Evolutionary conservation across 352 stramenopile species (phyloP), one percentile per base, ranked within the genome.

Genomic region (Globisporangium echinulatum): DNA sequence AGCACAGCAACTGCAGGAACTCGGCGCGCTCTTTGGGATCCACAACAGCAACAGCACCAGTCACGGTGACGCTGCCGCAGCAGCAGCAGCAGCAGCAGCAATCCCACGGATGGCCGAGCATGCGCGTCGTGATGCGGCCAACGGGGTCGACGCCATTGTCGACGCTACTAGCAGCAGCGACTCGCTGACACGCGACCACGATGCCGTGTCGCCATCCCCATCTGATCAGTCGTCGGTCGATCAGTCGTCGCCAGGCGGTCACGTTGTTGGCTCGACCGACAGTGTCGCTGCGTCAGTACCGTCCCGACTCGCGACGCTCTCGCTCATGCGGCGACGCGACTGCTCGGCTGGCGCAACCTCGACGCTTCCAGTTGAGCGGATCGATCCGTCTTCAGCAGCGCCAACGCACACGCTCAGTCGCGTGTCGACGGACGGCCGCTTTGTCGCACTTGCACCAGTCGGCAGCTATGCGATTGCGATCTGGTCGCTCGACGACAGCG

Each of bases 21-120:
- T 87, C 4, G 66, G 66, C 52, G 72, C 80, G 38, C 60, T 87
- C 1, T 84, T 87, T 56, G 74, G 74, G 0, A 74, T 86, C 15
- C 59, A n/a, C 40, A 70, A 56, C 25, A 58, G 11, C 47, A 42
- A 39, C 38, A 37, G 17, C 52, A n/a, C 25, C 9, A 38, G 44
- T 3, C 7, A 33, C 46, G 37, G 54, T 11, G 17, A 49, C 40
- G 40, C 17, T 4, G 48, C 44, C 17, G 43, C 19, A n/a, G 33
- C 38, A 25, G 25, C 25, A 25, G n/a, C 38, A 7, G 19, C 48
- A 25, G 43, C 19, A n/a, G 33, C 38, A 25, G 25, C 25, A 25
- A 25, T 25, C 25, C 25, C 25, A 25, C 25, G 25, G 25, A 25
- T 25, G 25, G 25, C 25, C 25, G 25, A 25, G 2, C 25, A 25